phyloP scores from a whole-genome alignment of 225 moss, liverwort and hornwort genomes.

The Lunularia cruciata region DNA sequence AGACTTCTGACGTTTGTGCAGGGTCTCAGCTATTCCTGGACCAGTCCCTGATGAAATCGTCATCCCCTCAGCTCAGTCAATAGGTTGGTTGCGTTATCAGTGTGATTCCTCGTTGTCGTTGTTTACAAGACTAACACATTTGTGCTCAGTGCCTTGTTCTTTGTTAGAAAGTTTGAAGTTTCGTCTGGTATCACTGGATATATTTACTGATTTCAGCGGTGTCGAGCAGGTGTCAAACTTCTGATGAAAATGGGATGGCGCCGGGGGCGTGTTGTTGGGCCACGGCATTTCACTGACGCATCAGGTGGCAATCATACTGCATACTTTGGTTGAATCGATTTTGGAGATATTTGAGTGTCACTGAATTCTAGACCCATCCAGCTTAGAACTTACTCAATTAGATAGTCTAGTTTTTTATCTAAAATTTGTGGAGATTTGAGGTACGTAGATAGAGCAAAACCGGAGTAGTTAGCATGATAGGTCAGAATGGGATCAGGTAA shows the following conservation, averaged over 20 bases:
- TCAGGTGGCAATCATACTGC: slow-evolving; percentile 39
- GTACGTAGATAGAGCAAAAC: too few species aligned
- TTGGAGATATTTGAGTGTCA: too few species aligned
- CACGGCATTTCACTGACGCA: slow-evolving; percentile 59
- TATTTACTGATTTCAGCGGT: too few species aligned
- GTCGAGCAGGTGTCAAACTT: slow-evolving; percentile 63
- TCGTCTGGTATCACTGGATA: not conserved
- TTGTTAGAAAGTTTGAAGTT: not conserved
- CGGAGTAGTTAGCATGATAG: too few species aligned
- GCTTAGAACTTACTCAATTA: too few species aligned
- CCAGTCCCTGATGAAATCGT: slow-evolving; percentile 73
- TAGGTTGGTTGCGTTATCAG: slow-evolving; percentile 47
- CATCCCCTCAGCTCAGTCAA: slow-evolving; percentile 63
- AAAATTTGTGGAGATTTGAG: too few species aligned
- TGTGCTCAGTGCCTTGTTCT: not conserved
- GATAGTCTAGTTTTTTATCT: too few species aligned
- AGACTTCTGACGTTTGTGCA: slow-evolving; percentile 32
- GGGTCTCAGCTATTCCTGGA: slow-evolving; percentile 83
- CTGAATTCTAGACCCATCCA: too few species aligned
- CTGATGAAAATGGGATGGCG: slow-evolving; percentile 97
- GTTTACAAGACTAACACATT: not conserved
- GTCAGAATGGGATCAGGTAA: too few species aligned
- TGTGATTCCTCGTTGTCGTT: not conserved
- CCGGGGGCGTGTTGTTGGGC: slow-evolving; percentile 63
- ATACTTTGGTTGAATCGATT: too few species aligned